phyloP scores from a whole-genome alignment of 192 early-diverging fungal genomes.

The Backusella tuberculispora region DNA sequence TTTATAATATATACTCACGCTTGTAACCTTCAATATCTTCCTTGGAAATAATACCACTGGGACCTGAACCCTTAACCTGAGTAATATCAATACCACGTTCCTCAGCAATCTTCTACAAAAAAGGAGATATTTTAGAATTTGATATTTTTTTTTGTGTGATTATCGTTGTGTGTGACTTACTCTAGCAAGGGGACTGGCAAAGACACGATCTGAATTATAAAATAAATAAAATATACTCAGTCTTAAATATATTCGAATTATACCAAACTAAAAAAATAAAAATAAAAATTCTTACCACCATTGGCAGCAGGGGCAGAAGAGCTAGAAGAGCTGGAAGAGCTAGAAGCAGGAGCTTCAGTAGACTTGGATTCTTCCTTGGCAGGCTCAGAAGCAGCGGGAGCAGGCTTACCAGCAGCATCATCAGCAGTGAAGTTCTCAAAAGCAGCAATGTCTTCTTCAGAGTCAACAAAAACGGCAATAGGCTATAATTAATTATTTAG shows the following conservation, averaged over 20 bases:
- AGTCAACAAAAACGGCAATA: constrained; percentile 90
- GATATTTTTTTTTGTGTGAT: neutral
- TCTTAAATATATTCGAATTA: neutral
- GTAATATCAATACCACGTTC: constrained; percentile 81
- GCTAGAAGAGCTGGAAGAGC: constrained; percentile 25
- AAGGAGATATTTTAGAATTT: constrained; percentile 14
- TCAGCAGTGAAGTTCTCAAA: constrained; percentile 83
- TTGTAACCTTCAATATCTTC: constrained; percentile 81
- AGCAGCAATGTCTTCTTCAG: constrained; percentile 81
- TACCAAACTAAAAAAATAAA: neutral
- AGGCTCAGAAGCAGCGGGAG: constrained; percentile 43
- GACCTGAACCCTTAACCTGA: constrained; percentile 84
- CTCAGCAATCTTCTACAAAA: constrained; percentile 73
- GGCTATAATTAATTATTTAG: constrained; percentile 56
- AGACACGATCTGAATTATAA: constrained; percentile 27
- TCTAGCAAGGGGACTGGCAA: constrained; percentile 41
- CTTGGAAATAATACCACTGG: constrained; percentile 89
- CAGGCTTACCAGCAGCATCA: constrained; percentile 47
- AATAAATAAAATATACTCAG: neutral
- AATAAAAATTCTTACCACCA: constrained; percentile 8
- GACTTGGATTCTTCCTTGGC: constrained; percentile 39
- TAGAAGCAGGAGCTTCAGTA: constrained; percentile 7
- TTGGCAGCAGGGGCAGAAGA: constrained; percentile 43
- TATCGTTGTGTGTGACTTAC: constrained; percentile 14
- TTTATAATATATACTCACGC: constrained; percentile 33